phyloP scores from a whole-genome alignment of 176 grass and related monocot species.

The Carex myosuroides region DNA sequence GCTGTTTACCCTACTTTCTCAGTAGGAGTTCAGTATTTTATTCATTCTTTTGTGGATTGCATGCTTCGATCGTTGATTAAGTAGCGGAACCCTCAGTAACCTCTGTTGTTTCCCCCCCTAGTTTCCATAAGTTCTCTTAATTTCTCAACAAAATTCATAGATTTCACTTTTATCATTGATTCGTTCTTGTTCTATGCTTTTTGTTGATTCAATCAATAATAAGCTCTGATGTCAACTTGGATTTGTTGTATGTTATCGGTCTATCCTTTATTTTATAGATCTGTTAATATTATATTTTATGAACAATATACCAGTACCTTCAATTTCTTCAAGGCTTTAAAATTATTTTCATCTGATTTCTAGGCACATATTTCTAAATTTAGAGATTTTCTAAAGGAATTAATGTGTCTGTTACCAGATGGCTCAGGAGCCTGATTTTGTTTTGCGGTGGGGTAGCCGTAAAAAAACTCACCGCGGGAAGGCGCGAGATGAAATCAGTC shows the following conservation, averaged over 20 bases:
- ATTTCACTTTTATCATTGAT: neutral
- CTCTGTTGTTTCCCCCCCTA: neutral
- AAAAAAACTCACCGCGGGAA: constrained; percentile 68
- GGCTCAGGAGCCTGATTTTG: constrained; percentile 39
- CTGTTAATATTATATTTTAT: neutral
- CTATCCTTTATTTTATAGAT: neutral
- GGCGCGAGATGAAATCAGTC: constrained; percentile 35
- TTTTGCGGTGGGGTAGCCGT: constrained; percentile 73
- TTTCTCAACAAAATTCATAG: neutral
- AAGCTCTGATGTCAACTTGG: neutral
- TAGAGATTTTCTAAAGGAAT: neutral
- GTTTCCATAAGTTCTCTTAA: neutral
- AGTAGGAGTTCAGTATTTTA: neutral
- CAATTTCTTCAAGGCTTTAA: neutral
- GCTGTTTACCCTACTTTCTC: neutral
- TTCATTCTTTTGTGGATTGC: neutral
- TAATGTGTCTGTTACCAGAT: constrained; percentile 1
- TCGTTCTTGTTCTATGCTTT: neutral
- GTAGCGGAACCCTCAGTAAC: neutral
- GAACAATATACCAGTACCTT: neutral
- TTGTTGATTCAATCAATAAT: neutral
- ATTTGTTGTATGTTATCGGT: neutral
- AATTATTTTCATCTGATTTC: neutral
- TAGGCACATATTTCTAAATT: neutral
- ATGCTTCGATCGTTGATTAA: neutral